Evolutionary conservation across 306 rosid genomes (phyloP), one percentile per base, ranked within the genome.

Genomic region (Parietaria judaica): DNA sequence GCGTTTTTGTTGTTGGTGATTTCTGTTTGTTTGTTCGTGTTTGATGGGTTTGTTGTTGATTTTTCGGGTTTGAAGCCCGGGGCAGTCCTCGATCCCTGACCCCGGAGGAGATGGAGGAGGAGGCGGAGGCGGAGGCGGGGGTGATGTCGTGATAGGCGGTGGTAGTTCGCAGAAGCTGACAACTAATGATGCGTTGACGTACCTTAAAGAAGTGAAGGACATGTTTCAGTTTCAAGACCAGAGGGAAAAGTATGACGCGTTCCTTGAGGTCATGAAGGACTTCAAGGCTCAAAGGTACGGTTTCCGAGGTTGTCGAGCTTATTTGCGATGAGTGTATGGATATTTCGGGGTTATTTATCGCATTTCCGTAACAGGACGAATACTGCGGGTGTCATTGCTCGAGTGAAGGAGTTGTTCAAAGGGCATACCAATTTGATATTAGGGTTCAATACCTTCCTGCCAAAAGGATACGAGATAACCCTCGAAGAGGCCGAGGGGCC

Each of bases 381-480:
- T 77, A 94, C 99, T 4, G 67, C 83, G 17, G 99, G 99, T 50
- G 99, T 94, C 72, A 86, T 94, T 70, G 88, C 79, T 56, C 84
- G 97, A 73, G 99, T 94, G 73, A 94, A 94, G 82, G 95, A 94
- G 41, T 73, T 94, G 52, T 94, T 94, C 74, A 88, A 94, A 71
- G 99, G 99, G 62, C 99, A 94, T 50, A 84, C 74, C 54, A 78
- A 88, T 71, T 80, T 94, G 80, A 94, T 94, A 75, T 78, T 94
- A 74, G 99, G 99, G 57, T 94, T 94, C 55, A 94, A 94, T 79
- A 88, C 94, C 65, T 94, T 94, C 81, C 66, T 94, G 83, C 99
- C 99, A 10, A 94, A 88, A 80, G 99, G 99, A 11, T 94, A 70
- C 74, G 99, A 84, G 78, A 94, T 94, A 68, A 94, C 97, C 8